Evolutionary conservation across 2,329 filamentous ascomycete species (phyloP).

Genomic region (Talaromyces sp.): DNA sequence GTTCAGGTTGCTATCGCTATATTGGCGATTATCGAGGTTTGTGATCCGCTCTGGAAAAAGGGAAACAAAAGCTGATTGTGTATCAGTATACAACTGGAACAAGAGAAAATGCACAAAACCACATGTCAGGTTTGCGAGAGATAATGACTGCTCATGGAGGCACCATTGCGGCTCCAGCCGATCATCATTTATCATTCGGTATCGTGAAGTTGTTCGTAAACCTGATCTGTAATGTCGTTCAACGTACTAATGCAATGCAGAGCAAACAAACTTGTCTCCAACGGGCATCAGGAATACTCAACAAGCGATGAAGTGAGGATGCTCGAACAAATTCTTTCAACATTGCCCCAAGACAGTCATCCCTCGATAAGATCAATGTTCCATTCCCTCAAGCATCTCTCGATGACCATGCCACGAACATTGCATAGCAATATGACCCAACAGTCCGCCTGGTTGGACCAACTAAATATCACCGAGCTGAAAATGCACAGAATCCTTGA

Average conservation of each 20-base stretch:
- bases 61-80: neutral
- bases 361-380: constrained; percentile 2
- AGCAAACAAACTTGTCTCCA: neutral
- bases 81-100: constrained; percentile 2
- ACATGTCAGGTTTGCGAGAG: neutral
- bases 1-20: constrained; percentile 5
- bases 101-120: neutral
- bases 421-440: neutral
- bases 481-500: constrained; percentile 4
- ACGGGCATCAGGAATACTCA: neutral
- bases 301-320: neutral
- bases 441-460: neutral
- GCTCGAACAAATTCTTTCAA: neutral
- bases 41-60: neutral
- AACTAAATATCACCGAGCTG: neutral
- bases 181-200: neutral
- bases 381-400: neutral
- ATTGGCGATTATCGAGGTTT: constrained; percentile 11
- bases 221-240: no score
- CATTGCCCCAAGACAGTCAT: neutral
- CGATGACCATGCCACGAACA: neutral
- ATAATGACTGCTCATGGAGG: constrained; percentile 3
- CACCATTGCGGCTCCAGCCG: neutral
- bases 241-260: neutral
- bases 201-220: neutral